These are phyloP conservation scores for Bullera alba DNA, from an alignment of 768 basidiomycete species.

Conservation along the genomic window DNA sequence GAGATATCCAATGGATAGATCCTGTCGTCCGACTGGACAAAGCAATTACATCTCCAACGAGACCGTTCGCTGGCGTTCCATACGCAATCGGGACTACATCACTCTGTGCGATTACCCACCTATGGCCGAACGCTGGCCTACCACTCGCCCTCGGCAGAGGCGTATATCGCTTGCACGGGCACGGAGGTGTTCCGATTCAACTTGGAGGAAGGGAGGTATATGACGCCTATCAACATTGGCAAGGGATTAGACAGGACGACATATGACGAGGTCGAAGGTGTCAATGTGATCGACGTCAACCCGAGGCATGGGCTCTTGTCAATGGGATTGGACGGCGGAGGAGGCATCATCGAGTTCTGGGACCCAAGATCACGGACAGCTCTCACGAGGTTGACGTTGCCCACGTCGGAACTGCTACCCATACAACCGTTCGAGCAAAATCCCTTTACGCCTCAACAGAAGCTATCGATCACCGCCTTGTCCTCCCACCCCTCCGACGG, in stretches of 20 bases:
- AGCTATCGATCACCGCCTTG: conserved; percentile 71
- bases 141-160: conserved; percentile 88
- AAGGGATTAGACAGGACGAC: conserved; percentile 39
- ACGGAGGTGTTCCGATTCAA: conserved; percentile 87
- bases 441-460: conserved; percentile 17
- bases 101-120: conserved; percentile 85
- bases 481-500: conserved; percentile 74
- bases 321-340: conserved; percentile 72
- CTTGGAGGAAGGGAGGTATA: conserved; percentile 87
- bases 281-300: conserved; percentile 88
- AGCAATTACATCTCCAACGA: conserved; percentile 90
- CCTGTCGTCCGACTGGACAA: conserved; percentile 97
- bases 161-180: conserved; percentile 74
- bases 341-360: conserved; percentile 87
- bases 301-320: conserved; percentile 81
- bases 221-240: conserved; percentile 56
- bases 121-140: conserved; percentile 89
- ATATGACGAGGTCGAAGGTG: conserved; percentile 59
- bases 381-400: conserved; percentile 44
- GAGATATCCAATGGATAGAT: conserved; percentile 52
- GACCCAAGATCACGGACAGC: conserved; percentile 75
- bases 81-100: conserved; percentile 86
- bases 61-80: conserved; percentile 93
- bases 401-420: conserved; percentile 35
- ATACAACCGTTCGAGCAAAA: conserved; percentile 15